Conservation (phyloP, 257 asterid species). For the Penstemon barbatus region DNA sequence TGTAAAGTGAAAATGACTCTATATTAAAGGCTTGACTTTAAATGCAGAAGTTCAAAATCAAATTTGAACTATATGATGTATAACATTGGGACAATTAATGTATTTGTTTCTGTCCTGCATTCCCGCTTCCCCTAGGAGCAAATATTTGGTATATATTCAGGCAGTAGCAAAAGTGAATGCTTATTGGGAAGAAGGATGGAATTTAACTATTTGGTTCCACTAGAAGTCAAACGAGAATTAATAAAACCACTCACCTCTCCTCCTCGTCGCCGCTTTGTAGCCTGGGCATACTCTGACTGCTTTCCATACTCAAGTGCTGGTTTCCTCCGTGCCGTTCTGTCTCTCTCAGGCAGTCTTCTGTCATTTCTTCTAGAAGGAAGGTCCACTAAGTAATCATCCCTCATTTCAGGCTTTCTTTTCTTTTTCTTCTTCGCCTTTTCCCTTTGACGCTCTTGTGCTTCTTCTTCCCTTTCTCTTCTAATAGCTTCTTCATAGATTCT, state of each 20-base stretch:
- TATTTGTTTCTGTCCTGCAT: neutral
- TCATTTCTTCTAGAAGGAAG: slow-evolving; percentile 70
- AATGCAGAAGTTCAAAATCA: neutral
- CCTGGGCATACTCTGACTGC: slow-evolving; percentile 55
- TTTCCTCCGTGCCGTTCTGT: slow-evolving; percentile 59
- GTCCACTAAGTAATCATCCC: slow-evolving; percentile 69
- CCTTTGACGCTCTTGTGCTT: slow-evolving; percentile 50
- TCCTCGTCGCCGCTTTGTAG: slow-evolving; percentile 82
- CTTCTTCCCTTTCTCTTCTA: slow-evolving; percentile 93
- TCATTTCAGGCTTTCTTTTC: slow-evolving; percentile 64
- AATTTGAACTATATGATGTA: slow-evolving; percentile 3
- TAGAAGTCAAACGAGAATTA: neutral
- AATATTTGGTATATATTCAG: neutral
- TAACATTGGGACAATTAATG: neutral
- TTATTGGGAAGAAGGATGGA: neutral
- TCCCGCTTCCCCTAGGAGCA: slow-evolving; percentile 12
- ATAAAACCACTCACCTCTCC: slow-evolving; percentile 72
- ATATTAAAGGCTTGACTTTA: neutral
- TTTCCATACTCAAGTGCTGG: slow-evolving; percentile 52
- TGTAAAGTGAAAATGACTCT: neutral
- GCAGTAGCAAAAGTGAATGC: slow-evolving; percentile 8
- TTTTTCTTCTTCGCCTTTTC: slow-evolving; percentile 75
- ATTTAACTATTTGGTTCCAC: slow-evolving; percentile 16
- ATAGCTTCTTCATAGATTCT: slow-evolving; percentile 67
- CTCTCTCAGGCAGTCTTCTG: slow-evolving; percentile 70